Percentiles rank a stretch among this genome's conserved stretches.
Conservation (phyloP, 2,329 filamentous ascomycete genomes). For the Zalaria sp. region DNA sequence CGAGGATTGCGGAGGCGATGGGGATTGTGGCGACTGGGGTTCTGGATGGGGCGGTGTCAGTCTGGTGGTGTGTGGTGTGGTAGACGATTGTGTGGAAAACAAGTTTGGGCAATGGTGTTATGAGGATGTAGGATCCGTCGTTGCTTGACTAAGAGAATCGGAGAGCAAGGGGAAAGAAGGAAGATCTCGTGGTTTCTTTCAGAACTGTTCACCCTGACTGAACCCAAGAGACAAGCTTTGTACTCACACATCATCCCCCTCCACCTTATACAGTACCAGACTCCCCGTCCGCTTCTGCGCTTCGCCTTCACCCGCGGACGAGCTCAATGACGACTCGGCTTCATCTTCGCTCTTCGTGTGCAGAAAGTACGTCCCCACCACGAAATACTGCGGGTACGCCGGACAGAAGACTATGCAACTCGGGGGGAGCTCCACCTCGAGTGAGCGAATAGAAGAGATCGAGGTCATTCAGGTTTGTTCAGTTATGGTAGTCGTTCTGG, state of each 20-base stretch:
- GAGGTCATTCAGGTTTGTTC: constrained; percentile 1
- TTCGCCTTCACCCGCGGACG: background rate
- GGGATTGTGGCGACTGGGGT: constrained; percentile 28
- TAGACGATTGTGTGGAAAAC: background rate
- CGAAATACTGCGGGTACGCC: constrained; percentile 46
- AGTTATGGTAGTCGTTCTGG: too few species aligned
- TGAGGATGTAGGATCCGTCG: too few species aligned
- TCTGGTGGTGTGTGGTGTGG: background rate
- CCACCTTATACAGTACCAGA: constrained; percentile 50
- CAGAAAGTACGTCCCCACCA: constrained; percentile 77
- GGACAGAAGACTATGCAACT: constrained; percentile 68
- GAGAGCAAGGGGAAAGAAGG: too few species aligned
- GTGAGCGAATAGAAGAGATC: constrained; percentile 32
- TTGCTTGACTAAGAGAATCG: too few species aligned
- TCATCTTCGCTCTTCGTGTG: constrained; percentile 28
- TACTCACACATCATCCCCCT: constrained; percentile 42
- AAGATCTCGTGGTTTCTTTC: too few species aligned
- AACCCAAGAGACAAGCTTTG: background rate
- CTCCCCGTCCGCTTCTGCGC: constrained; percentile 49
- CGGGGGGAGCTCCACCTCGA: constrained; percentile 52
- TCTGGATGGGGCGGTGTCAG: constrained; percentile 1
- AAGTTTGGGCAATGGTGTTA: too few species aligned
- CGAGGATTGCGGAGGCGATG: constrained; percentile 63
- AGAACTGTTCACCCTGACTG: too few species aligned
- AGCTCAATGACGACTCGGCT: background rate